Base-by-base conservation (phyloP, 768 basidiomycete species). In the Polyporus arcularius region DNA sequence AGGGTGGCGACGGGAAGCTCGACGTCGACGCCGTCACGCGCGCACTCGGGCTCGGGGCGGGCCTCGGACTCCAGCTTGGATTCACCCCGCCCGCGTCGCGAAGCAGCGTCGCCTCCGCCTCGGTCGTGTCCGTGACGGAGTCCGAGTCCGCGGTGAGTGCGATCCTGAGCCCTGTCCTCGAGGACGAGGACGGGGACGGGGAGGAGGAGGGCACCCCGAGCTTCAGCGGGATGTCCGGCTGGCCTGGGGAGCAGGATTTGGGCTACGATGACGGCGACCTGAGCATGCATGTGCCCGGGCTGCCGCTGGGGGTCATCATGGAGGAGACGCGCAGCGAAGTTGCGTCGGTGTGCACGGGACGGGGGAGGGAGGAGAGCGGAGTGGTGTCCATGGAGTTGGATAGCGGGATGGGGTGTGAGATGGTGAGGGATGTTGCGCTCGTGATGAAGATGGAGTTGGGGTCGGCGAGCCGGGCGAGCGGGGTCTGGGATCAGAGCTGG, bases 21-120 rank as follows among this genome's bases (percentile, higher is more conserved):
- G 71, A 72, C 62, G 61, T 72, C 15, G 69, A 72, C 50, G 69
- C 68, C 8, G 69, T 72, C 30, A 67, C 62, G 31, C 66, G 62
- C 26, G 66, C 53, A 0, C 69, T 72, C 10, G 67, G 71, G 4
- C 62, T 72, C 28, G 65, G 61, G 6, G 53, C 65, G 10, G 63
- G 55, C 1, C 35, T 59, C n/a, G 54, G 43, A 14, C 30, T 61
- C 1, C 5, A 18, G 26, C 35, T 35, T 3, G 35, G 35, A 3
- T 35, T 35, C 35, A 15, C 8, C 7, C 15, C 40, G 7, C 38
- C 50, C 43, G 30, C 40, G 26, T 52, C 28, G 11, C 18, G 30
- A 28, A 59, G 46, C 46, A 48, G 21, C 21, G 46, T 53, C 41
- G 57, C 56, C 47, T 53, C 61, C n/a, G 11, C 11, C 35, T 30